Conservation (phyloP, 139 green algal species). For the Coelastrella sp. region DNA sequence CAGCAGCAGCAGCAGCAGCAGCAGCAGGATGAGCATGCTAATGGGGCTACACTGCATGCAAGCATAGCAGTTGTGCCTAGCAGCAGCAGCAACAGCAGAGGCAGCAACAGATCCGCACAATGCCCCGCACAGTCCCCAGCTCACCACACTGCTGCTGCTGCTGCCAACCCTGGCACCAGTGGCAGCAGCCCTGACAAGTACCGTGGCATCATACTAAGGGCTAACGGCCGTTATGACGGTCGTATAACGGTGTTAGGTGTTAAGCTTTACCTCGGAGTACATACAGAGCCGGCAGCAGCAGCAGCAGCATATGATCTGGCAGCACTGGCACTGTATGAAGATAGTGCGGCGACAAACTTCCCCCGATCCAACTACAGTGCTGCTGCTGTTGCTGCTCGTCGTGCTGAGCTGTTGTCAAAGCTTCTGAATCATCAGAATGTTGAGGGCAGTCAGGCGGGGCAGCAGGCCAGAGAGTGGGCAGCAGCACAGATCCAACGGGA, state of each 20-base stretch:
- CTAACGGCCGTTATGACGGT: neutral
- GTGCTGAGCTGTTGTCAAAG: conserved; percentile 26
- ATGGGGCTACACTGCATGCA: no score
- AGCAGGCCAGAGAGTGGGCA: conserved; percentile 3
- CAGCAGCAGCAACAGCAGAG: no score
- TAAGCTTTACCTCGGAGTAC: neutral
- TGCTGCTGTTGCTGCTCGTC: neutral
- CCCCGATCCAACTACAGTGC: neutral
- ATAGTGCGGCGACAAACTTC: conserved; percentile 3
- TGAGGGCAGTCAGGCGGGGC: neutral
- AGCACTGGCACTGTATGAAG: neutral
- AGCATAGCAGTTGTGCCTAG: no score
- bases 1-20: no score
- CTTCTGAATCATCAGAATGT: neutral
- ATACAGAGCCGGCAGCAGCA: neutral
- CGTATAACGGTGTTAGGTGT: conserved; percentile 1
- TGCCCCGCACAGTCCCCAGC: no score
- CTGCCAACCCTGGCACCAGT: neutral
- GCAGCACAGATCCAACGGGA: neutral
- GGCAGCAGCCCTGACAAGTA: neutral
- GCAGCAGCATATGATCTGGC: conserved; percentile 10
- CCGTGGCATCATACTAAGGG: neutral
- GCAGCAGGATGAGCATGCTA: no score
- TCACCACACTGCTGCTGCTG: neutral
- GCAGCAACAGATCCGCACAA: no score